phyloP scores from a whole-genome alignment of 139 green algal genomes.

The Tetradesmus lagerheimii region DNA sequence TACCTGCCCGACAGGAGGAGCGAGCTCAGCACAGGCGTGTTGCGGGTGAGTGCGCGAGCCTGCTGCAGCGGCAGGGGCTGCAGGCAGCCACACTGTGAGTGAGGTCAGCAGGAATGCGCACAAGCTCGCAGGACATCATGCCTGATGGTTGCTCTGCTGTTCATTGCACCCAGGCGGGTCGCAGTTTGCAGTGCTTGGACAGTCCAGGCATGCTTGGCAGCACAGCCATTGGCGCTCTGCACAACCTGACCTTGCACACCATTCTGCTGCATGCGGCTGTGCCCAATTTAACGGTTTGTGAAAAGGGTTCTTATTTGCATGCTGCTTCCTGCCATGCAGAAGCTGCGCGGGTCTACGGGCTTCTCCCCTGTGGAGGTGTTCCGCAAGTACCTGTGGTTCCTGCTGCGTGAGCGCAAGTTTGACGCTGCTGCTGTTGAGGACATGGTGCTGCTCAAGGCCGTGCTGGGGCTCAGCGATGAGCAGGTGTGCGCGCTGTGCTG shows the following conservation, averaged over 20 bases:
- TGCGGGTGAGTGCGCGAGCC: slow-evolving; percentile 42
- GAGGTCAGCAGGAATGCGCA: neutral
- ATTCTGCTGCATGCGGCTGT: neutral
- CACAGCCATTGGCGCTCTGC: no score
- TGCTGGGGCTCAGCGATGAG: slow-evolving; percentile 70
- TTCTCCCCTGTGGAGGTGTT: slow-evolving; percentile 94
- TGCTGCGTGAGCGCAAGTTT: slow-evolving; percentile 94
- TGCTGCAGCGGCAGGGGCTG: neutral
- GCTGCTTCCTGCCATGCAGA: neutral
- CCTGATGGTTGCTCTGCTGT: no score
- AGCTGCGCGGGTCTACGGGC: slow-evolving; percentile 62
- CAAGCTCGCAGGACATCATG: neutral
- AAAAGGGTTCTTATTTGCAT: no score
- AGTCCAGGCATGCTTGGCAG: no score
- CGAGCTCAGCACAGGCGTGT: slow-evolving; percentile 64
- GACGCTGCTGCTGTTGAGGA: slow-evolving; percentile 90
- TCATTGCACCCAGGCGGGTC: no score
- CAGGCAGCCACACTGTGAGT: neutral
- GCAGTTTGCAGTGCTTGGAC: no score
- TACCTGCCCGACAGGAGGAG: slow-evolving; percentile 80
- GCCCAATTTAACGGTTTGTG: neutral
- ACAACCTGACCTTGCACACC: no score
- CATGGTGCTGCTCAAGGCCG: slow-evolving; percentile 87
- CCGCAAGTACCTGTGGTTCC: slow-evolving; percentile 98
- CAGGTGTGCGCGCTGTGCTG: slow-evolving; percentile 50